Conservation (phyloP, 768 basidiomycete species). For the Tylopilus subfusipes region DNA sequence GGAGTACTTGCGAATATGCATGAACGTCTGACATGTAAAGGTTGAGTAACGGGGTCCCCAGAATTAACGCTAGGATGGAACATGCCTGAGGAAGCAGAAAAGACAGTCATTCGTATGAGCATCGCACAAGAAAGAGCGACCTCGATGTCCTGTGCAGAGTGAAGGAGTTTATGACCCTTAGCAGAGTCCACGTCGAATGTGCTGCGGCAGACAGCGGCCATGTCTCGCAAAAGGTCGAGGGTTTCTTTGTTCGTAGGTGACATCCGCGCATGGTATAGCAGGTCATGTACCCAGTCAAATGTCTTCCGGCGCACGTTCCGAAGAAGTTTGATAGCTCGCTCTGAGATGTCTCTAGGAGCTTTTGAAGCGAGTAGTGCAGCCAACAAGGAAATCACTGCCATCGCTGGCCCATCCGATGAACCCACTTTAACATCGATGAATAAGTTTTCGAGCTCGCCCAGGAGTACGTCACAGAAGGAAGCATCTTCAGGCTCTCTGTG, state of each 20-base stretch:
- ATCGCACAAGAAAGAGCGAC: conserved; percentile 24
- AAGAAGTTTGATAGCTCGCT: conserved; percentile 23
- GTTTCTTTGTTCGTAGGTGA: conserved; percentile 12
- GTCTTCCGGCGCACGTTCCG: conserved; percentile 30
- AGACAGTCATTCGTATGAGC: conserved; percentile 27
- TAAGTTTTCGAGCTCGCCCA: conserved; percentile 35
- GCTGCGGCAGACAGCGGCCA: conserved; percentile 38
- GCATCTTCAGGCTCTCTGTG: conserved; percentile 35
- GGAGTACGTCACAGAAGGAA: conserved; percentile 25
- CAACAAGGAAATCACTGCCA: conserved; percentile 35
- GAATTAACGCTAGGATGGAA: background rate
- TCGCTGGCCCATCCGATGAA: conserved; percentile 37
- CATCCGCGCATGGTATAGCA: conserved; percentile 19
- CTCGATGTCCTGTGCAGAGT: conserved; percentile 21
- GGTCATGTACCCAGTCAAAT: conserved; percentile 37
- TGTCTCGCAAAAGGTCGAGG: conserved; percentile 31
- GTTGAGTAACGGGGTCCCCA: background rate
- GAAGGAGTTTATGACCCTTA: conserved; percentile 3
- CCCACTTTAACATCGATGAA: conserved; percentile 37
- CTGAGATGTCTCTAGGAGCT: background rate
- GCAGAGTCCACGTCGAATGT: conserved; percentile 27
- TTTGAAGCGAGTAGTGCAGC: conserved; percentile 14
- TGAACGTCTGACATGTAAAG: background rate
- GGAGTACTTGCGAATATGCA: conserved; percentile 13
- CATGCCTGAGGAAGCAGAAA: background rate